Conservation (phyloP, 495 filamentous ascomycete species). For the Rhypophila decipiens region DNA sequence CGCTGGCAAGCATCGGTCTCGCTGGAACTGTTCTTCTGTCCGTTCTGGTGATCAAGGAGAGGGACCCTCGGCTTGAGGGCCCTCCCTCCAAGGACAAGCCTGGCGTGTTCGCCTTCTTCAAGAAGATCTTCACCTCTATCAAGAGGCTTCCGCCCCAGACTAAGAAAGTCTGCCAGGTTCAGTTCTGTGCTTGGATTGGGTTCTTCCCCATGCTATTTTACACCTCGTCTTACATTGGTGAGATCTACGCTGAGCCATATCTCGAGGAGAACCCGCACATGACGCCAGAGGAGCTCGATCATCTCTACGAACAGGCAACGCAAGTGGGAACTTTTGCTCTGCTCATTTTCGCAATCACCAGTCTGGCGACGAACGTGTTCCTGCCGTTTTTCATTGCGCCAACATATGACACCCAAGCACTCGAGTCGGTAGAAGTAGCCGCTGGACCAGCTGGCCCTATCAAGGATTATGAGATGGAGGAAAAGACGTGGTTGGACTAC, state of each 20-base stretch:
- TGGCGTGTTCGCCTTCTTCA: conserved; percentile 74
- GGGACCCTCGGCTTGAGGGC: conserved; percentile 69
- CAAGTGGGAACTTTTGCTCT: conserved; percentile 77
- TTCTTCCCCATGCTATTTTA: conserved; percentile 97
- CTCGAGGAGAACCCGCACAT: conserved; percentile 71
- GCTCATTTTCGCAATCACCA: conserved; percentile 78
- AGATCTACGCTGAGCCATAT: conserved; percentile 78
- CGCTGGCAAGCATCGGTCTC: conserved; percentile 68
- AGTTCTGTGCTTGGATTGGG: conserved; percentile 86
- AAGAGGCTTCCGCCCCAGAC: conserved; percentile 72
- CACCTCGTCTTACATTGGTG: conserved; percentile 83
- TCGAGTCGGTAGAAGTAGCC: conserved; percentile 11
- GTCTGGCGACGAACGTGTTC: conserved; percentile 69
- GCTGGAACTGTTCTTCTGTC: conserved; percentile 59
- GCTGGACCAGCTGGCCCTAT: conserved; percentile 11
- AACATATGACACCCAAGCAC: conserved; percentile 50
- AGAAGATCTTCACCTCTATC: conserved; percentile 67
- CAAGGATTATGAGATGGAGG: conserved; percentile 23
- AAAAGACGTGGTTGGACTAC: conserved; percentile 42
- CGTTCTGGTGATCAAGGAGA: conserved; percentile 59
- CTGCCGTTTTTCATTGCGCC: conserved; percentile 78
- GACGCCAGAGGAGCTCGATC: conserved; percentile 63
- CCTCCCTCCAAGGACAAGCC: conserved; percentile 48
- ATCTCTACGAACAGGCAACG: conserved; percentile 75
- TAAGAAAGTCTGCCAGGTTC: conserved; percentile 73